Conservation (phyloP, 257 asterid genomes). For the Scutellaria barbata region DNA sequence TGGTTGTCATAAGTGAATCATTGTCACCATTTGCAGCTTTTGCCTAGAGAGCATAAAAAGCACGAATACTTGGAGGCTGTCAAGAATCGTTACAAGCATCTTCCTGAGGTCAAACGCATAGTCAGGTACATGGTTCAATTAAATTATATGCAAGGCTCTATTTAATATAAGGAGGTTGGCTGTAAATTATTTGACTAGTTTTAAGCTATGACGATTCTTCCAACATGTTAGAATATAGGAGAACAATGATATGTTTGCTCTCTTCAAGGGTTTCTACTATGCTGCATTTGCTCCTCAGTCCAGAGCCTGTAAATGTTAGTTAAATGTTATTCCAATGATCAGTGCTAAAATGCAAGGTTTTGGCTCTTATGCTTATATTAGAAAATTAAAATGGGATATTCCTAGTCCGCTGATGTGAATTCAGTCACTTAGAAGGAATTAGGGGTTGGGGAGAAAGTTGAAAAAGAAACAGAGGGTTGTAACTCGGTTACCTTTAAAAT, state of each 20-base stretch:
- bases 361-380: neutral
- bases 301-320: neutral
- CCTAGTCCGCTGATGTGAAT: no score
- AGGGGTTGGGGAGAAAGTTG: neutral
- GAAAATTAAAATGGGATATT: no score
- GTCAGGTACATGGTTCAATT: slow-evolving; percentile 59
- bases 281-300: neutral
- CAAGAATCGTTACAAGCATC: slow-evolving; percentile 93
- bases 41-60: slow-evolving; percentile 88
- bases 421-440: no score
- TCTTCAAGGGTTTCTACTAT: neutral
- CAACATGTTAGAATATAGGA: neutral
- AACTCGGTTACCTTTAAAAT: no score
- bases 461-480: neutral
- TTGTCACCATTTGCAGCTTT: slow-evolving; percentile 53
- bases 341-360: neutral
- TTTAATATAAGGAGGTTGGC: neutral
- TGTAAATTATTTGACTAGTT: neutral
- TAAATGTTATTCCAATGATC: neutral
- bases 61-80: slow-evolving; percentile 86
- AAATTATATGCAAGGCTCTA: slow-evolving; percentile 12
- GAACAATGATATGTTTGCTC: neutral
- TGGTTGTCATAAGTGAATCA: slow-evolving; percentile 21
- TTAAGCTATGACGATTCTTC: neutral
- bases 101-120: slow-evolving; percentile 84